Evolutionary conservation across 23 red algal genomes (phyloP).

Genomic region (Chondrus crispus): DNA sequence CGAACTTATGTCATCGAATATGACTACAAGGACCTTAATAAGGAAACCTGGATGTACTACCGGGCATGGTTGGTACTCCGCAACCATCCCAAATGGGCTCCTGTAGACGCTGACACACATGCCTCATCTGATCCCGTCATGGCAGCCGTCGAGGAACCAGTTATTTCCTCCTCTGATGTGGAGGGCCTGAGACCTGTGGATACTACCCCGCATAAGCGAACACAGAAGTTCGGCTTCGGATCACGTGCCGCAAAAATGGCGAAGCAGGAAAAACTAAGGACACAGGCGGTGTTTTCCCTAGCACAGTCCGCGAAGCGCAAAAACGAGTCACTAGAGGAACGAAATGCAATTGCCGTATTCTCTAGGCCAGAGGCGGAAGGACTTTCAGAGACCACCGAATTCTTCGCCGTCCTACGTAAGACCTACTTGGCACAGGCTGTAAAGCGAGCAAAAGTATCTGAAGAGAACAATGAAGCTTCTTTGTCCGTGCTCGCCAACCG

Average conservation of each 20-base stretch:
- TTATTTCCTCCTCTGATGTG: too few species aligned
- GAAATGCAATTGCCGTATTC: neutral
- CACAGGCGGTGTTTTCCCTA: neutral
- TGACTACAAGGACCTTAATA: neutral
- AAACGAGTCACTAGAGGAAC: neutral
- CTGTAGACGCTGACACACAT: neutral
- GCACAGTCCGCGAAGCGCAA: constrained; percentile 27
- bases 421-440: neutral
- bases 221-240: neutral
- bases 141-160: too few species aligned
- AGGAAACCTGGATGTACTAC: neutral
- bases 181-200: too few species aligned
- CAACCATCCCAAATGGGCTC: neutral
- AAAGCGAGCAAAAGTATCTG: neutral
- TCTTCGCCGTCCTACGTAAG: neutral
- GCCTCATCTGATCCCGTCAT: too few species aligned
- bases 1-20: neutral
- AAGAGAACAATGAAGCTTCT: neutral
- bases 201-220: too few species aligned
- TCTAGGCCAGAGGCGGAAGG: neutral
- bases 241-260: neutral
- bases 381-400: neutral
- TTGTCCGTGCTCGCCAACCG: too few species aligned
- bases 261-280: neutral
- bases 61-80: neutral